These are phyloP conservation scores for Flaveria floridana DNA, from an alignment of 140 eudicot genomes.

Conservation along the genomic window DNA sequence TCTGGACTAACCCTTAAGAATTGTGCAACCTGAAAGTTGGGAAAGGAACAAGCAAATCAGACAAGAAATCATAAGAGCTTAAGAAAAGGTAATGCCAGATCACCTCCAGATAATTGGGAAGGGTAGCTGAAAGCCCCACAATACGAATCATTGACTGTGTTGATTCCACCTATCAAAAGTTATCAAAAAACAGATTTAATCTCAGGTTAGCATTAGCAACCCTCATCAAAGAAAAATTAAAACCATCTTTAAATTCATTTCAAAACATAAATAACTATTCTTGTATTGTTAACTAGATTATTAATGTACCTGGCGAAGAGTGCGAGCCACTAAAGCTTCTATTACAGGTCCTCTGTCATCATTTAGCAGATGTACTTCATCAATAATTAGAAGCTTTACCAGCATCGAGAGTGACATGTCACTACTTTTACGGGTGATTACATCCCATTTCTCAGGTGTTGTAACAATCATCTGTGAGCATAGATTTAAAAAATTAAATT, in stretches of 20 bases:
- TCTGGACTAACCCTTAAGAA: conserved; percentile 95
- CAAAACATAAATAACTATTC: not conserved
- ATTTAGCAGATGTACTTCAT: conserved; percentile 96
- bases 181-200: conserved; percentile 22
- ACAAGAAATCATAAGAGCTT: conserved; percentile 7
- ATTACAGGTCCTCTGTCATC: conserved; percentile 99
- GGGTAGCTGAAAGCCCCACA: conserved; percentile 96
- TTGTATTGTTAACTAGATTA: conserved; percentile 16
- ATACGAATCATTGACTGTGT: conserved; percentile 96
- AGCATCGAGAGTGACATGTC: conserved; percentile 97
- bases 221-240: not conserved
- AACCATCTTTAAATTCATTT: conserved; percentile 10
- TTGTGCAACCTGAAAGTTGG: conserved; percentile 77
- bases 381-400: conserved; percentile 89
- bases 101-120: conserved; percentile 96
- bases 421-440: conserved; percentile 98
- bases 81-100: conserved; percentile 15
- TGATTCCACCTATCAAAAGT: conserved; percentile 75
- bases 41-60: not conserved
- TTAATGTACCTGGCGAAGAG: conserved; percentile 85
- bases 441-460: conserved; percentile 99
- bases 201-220: conserved; percentile 16
- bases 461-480: conserved; percentile 90
- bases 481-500: conserved; percentile 8
- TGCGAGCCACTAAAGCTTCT: conserved; percentile 97